Evolutionary conservation across 495 filamentous ascomycete species (phyloP).

Genomic region (Daldinia decipiens): DNA sequence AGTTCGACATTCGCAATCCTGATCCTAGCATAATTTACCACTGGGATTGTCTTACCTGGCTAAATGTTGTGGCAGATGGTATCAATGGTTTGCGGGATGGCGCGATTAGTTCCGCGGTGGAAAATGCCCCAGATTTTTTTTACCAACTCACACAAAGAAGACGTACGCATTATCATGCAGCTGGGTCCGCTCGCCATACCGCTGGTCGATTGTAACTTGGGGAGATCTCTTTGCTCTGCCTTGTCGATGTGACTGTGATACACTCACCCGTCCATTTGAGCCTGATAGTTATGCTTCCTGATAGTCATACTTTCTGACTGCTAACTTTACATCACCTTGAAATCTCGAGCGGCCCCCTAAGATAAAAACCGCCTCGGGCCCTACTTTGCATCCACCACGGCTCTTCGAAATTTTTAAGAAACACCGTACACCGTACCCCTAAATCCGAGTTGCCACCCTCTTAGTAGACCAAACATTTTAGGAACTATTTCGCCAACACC

Average conservation of each 20-base stretch:
- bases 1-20: constrained; percentile 17
- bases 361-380: constrained; percentile 29
- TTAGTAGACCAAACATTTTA: background rate
- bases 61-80: constrained; percentile 44
- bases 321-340: constrained; percentile 18
- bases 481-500: constrained; percentile 16
- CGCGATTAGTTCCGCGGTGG: constrained; percentile 44
- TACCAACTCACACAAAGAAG: constrained; percentile 31
- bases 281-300: constrained; percentile 23
- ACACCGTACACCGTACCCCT: background rate
- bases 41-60: constrained; percentile 36
- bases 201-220: constrained; percentile 41
- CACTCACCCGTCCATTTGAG: constrained; percentile 22
- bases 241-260: constrained; percentile 40
- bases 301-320: constrained; percentile 11
- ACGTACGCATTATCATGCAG: constrained; percentile 38
- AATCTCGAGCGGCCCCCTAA: constrained; percentile 6
- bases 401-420: background rate
- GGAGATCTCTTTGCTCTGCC: constrained; percentile 24
- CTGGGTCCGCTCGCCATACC: constrained; percentile 43
- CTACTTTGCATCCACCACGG: background rate
- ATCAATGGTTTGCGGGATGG: constrained; percentile 47
- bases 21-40: constrained; percentile 27
- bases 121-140: constrained; percentile 29
- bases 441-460: constrained; percentile 1